phyloP scores from a whole-genome alignment of 192 early-diverging fungal genomes.

The Cladochytrium replicatum region DNA sequence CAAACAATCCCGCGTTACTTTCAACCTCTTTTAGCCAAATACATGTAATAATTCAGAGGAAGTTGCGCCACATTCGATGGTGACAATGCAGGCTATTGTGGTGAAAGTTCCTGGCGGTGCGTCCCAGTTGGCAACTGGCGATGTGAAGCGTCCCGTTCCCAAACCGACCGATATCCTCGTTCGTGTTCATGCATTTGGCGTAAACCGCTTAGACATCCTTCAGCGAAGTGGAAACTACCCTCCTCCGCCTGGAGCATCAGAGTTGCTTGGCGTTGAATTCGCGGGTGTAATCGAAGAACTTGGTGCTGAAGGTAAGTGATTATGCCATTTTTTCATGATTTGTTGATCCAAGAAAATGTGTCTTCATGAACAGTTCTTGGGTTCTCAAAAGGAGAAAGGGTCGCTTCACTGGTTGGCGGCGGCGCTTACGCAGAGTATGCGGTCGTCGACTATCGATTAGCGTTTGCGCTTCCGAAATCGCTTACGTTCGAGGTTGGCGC shows the following conservation, averaged over 20 bases:
- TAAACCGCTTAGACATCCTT: conserved; percentile 70
- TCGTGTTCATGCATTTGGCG: conserved; percentile 46
- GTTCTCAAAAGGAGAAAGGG: conserved; percentile 52
- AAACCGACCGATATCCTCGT: conserved; percentile 5
- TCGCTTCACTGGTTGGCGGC: conserved; percentile 67
- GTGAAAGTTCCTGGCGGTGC: too few species aligned
- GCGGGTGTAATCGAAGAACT: conserved; percentile 47
- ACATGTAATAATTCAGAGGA: too few species aligned
- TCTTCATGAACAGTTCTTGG: not conserved
- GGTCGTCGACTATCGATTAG: conserved; percentile 37
- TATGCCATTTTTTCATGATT: not conserved
- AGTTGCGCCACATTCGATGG: too few species aligned
- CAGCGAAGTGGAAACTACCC: conserved; percentile 68
- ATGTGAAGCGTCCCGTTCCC: too few species aligned
- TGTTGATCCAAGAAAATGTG: not conserved
- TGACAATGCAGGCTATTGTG: too few species aligned
- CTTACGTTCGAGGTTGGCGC: conserved; percentile 69
- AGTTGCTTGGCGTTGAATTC: conserved; percentile 67
- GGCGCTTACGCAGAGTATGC: conserved; percentile 75
- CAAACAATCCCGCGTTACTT: too few species aligned
- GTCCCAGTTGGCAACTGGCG: too few species aligned
- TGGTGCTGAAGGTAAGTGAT: conserved; percentile 27
- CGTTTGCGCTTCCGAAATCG: conserved; percentile 54
- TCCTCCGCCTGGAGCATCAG: conserved; percentile 45
- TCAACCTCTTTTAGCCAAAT: too few species aligned